Evolutionary conservation across 108 stramenopile species (phyloP).

Genomic region (Cylindrotheca closterium): DNA sequence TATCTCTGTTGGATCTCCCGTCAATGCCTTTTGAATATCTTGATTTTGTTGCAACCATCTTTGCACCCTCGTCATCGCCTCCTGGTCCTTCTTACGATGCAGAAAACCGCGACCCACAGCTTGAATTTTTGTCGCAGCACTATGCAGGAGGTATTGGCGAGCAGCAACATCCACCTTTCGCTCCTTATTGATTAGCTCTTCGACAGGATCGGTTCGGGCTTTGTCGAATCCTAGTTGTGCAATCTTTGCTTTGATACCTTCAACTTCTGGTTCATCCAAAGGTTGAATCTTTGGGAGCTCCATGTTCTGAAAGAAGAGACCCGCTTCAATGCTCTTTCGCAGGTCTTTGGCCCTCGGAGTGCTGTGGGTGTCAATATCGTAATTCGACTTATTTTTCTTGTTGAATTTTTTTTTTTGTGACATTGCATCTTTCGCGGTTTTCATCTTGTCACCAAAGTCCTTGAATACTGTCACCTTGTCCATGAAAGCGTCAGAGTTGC

Average conservation of each 20-base stretch:
- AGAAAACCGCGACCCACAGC: conserved; percentile 3
- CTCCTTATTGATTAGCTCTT: neutral
- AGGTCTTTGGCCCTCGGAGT: neutral
- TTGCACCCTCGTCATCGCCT: neutral
- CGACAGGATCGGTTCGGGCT: neutral
- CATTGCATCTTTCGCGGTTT: neutral
- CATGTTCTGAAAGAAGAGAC: neutral
- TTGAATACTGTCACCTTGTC: neutral
- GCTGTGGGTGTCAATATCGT: neutral
- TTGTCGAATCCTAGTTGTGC: neutral
- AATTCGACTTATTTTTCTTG: neutral
- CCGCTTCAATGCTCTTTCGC: neutral
- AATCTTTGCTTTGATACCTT: neutral
- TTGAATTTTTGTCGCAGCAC: conserved; percentile 2
- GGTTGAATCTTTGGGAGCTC: neutral
- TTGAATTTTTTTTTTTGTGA: neutral
- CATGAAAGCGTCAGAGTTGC: neutral
- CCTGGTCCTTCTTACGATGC: conserved; percentile 5
- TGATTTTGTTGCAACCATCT: conserved; percentile 7
- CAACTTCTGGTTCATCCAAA: neutral
- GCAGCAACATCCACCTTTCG: conserved; percentile 6
- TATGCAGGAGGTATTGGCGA: conserved; percentile 3
- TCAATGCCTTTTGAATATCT: neutral
- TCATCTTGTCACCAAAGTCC: neutral
- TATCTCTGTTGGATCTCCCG: neutral